Evolutionary conservation across 164 flowering plant species (phyloP).

Genomic region (Annona cherimola): DNA sequence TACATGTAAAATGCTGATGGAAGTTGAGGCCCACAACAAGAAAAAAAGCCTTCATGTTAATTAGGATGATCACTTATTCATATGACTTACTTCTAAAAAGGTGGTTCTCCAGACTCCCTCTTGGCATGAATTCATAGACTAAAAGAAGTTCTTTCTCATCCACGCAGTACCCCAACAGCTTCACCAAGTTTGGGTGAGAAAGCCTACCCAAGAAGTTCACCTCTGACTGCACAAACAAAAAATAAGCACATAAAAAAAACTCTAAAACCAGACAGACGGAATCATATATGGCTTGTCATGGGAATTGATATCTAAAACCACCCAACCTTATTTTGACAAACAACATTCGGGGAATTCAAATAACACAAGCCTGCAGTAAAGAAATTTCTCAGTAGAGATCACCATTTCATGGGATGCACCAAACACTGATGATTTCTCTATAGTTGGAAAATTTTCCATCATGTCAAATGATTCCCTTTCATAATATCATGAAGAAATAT

Average conservation of each 20-base stretch:
- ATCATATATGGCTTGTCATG: not conserved
- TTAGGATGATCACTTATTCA: not conserved
- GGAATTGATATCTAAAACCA: not conserved
- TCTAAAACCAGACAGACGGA: not conserved
- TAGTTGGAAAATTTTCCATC: too few relatives aligned
- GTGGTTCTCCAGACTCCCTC: conserved; percentile 87
- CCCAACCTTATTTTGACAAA: not conserved
- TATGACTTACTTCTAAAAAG: conserved; percentile 70
- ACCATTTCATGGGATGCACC: too few relatives aligned
- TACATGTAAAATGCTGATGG: not conserved
- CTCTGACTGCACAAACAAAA: conserved; percentile 50
- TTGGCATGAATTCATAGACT: conserved; percentile 79
- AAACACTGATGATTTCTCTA: too few relatives aligned
- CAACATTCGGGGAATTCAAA: not conserved
- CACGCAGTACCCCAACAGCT: conserved; percentile 71
- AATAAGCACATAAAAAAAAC: not conserved
- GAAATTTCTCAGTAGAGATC: too few relatives aligned
- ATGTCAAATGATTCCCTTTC: too few relatives aligned
- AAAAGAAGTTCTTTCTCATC: conserved; percentile 73
- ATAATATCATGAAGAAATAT: too few relatives aligned
- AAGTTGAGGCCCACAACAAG: not conserved
- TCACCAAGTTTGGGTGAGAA: conserved; percentile 82
- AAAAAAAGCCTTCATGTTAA: too few relatives aligned
- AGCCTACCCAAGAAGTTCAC: conserved; percentile 73
- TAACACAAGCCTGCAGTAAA: not conserved